These are phyloP conservation scores for Linnemannia zychae DNA, from an alignment of 192 early-diverging fungal species.

Conservation along the genomic window DNA sequence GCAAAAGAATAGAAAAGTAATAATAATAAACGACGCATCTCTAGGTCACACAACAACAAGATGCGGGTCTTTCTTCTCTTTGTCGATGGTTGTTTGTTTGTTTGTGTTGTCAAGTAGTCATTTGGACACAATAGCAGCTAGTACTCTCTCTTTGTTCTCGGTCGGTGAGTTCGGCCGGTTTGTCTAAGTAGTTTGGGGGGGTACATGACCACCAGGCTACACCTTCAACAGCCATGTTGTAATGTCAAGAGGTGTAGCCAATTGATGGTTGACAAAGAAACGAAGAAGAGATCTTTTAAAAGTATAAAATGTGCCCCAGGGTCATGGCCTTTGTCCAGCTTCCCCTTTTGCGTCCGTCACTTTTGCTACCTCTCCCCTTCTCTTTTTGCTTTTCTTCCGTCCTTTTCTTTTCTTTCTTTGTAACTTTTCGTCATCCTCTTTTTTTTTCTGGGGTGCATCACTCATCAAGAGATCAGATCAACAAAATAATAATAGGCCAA, in stretches of 20 bases:
- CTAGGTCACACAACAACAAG: neutral
- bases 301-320: neutral
- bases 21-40: neutral
- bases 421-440: neutral
- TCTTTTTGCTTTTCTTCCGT: neutral
- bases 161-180: too few relatives aligned
- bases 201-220: too few relatives aligned
- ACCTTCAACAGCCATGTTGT: too few relatives aligned
- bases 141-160: too few relatives aligned
- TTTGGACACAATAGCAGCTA: too few relatives aligned
- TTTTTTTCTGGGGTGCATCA: constrained; percentile 5
- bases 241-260: too few relatives aligned
- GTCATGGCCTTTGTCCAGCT: neutral
- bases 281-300: neutral
- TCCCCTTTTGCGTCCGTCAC: neutral
- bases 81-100: neutral
- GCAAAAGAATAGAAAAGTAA: neutral
- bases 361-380: neutral
- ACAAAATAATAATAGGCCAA: neutral
- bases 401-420: neutral
- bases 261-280: neutral
- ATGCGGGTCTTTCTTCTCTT: neutral
- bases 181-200: too few relatives aligned
- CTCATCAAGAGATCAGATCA: neutral
- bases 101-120: too few relatives aligned